These are phyloP conservation scores for Aspergillus caelatus DNA, from an alignment of 2,329 filamentous ascomycete genomes.

Conservation along the genomic window DNA sequence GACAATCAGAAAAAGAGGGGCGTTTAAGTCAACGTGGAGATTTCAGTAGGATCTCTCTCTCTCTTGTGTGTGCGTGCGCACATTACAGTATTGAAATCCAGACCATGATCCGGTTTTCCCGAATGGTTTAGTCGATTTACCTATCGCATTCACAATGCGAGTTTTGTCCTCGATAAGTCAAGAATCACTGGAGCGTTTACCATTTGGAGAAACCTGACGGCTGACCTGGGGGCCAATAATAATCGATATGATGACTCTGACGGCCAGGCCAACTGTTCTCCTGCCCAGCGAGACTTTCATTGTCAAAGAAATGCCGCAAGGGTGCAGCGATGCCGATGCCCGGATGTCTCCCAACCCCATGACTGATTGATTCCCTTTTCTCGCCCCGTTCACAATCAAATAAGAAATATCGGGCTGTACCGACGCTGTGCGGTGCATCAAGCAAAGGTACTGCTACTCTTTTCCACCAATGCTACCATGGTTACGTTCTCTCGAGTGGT, in stretches of 20 bases:
- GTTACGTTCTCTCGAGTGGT: conserved; percentile 3
- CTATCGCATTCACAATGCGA: neutral
- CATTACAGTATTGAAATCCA: neutral
- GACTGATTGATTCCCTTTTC: conserved; percentile 3
- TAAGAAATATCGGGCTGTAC: conserved; percentile 9
- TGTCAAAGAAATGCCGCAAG: neutral
- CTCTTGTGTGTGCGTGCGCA: neutral
- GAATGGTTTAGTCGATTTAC: conserved; percentile 1
- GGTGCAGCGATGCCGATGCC: conserved; percentile 1
- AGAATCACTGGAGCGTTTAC: neutral
- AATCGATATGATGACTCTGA: neutral
- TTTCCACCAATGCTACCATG: conserved; percentile 6
- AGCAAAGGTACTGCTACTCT: neutral
- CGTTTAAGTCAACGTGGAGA: conserved; percentile 16
- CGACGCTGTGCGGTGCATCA: neutral
- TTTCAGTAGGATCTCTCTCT: conserved; percentile 1
- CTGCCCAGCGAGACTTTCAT: neutral
- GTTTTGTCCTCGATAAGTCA: neutral
- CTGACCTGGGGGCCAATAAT: neutral
- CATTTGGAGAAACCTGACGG: neutral
- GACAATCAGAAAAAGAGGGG: conserved; percentile 8
- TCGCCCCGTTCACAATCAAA: neutral
- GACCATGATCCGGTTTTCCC: neutral
- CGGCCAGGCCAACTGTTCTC: neutral
- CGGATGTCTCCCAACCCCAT: neutral